Evolutionary conservation across 1,284 basidiomycete genomes (phyloP).

Genomic region (Blastosporella zonata): DNA sequence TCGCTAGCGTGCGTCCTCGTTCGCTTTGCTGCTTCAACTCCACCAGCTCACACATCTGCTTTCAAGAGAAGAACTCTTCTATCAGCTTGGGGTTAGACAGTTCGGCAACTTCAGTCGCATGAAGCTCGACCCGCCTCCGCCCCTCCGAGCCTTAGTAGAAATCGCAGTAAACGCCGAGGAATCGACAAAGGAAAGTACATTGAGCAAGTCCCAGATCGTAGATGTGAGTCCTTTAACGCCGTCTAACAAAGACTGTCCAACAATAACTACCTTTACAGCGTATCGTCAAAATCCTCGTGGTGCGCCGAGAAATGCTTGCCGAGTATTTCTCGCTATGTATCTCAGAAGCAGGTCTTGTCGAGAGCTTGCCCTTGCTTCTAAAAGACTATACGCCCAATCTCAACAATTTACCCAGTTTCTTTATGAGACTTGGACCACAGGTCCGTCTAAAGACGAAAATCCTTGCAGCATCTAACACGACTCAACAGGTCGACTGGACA

Average conservation of each 20-base stretch:
- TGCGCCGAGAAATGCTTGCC: slow-evolving; percentile 79
- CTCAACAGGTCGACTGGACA: slow-evolving; percentile 79
- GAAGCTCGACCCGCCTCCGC: slow-evolving; percentile 80
- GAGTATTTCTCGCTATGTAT: slow-evolving; percentile 91
- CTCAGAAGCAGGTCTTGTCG: slow-evolving; percentile 59
- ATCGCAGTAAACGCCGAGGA: slow-evolving; percentile 81
- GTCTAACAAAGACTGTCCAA: background rate
- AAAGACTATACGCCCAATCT: slow-evolving; percentile 85
- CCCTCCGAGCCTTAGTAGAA: slow-evolving; percentile 66
- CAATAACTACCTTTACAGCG: slow-evolving; percentile 37
- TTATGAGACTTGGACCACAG: slow-evolving; percentile 85
- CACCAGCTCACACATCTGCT: slow-evolving; percentile 3
- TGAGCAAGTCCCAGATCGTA: slow-evolving; percentile 61
- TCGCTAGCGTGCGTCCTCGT: slow-evolving; percentile 65
- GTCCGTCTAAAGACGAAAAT: slow-evolving; percentile 33
- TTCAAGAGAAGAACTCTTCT: slow-evolving; percentile 90
- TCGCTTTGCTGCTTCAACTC: background rate
- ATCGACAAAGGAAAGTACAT: slow-evolving; percentile 42
- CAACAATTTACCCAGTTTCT: slow-evolving; percentile 80
- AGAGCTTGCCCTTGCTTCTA: slow-evolving; percentile 79
- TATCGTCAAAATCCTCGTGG: slow-evolving; percentile 55
- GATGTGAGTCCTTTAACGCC: slow-evolving; percentile 52
- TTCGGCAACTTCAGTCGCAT: slow-evolving; percentile 83
- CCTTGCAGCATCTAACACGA: background rate
- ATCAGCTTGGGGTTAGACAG: slow-evolving; percentile 89